phyloP scores from a whole-genome alignment of 345 rosid species.

The Citrus trifoliata region DNA sequence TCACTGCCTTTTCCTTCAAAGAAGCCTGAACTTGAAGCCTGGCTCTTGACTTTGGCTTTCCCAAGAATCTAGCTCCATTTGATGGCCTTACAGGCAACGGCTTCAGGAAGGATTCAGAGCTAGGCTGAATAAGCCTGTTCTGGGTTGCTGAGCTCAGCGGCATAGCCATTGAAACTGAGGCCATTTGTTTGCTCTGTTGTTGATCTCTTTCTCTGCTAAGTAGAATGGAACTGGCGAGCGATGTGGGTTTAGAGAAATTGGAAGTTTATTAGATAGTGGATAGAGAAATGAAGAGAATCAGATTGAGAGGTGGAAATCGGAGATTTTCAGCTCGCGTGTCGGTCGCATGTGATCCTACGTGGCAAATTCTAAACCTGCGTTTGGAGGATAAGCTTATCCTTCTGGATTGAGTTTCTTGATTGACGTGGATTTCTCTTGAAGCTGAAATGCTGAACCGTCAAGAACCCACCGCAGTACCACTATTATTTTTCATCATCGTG shows the following conservation, averaged over 20 bases:
- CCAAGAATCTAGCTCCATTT: neutral
- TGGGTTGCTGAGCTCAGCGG: conserved; percentile 18
- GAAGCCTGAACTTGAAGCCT: conserved; percentile 37
- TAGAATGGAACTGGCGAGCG: neutral
- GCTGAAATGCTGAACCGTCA: neutral
- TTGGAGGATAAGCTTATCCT: conserved; percentile 27
- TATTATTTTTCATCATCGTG: neutral
- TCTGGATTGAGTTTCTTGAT: conserved; percentile 1
- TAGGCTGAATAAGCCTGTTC: conserved; percentile 19
- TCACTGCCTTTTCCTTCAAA: conserved; percentile 71
- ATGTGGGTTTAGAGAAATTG: neutral
- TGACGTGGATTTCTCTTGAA: neutral
- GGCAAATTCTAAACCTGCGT: conserved; percentile 10
- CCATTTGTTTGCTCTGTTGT: neutral
- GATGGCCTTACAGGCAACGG: conserved; percentile 37
- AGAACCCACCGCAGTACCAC: neutral
- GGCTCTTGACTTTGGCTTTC: conserved; percentile 17
- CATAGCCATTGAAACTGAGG: conserved; percentile 9
- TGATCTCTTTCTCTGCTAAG: neutral
- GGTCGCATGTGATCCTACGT: neutral
- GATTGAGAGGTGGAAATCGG: conserved; percentile 5
- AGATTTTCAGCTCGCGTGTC: conserved; percentile 12
- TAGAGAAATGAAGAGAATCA: conserved; percentile 5
- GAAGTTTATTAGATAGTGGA: conserved; percentile 8
- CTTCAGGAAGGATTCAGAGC: conserved; percentile 28